Base-by-base conservation (phyloP, 352 stramenopile genomes). In the Globisporangium parvum region DNA sequence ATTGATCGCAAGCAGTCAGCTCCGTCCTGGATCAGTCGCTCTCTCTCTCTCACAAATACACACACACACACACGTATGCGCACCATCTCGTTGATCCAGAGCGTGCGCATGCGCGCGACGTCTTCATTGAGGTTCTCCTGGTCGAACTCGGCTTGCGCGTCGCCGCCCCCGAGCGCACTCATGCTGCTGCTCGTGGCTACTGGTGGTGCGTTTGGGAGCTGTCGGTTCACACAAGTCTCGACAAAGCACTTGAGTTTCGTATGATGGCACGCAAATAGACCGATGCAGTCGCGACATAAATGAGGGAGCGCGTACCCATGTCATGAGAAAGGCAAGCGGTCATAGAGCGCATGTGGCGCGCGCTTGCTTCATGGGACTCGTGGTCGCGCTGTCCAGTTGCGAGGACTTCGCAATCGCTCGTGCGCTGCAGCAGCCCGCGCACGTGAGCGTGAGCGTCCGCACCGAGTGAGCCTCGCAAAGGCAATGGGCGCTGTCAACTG, bases 71-170 rank as follows among this genome's bases (percentile, higher is more conserved):
- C 35, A 46, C 40, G 12, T 35, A n/a, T 39, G 17, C 9, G 15
- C 12, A 94, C 84, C 58, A 88, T 69, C 51, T 94, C 84, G 47
- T 94, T 94, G n/a, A 85, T 62, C 84, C 84, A 94, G 11, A 91
- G 63, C 24, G 55, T 67, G 35, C 74, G 77, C 70, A 94, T 81
- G 18, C 71, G 70, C 41, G 73, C 66, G 33, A 94, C 69, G 62
- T 94, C 84, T 51, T 94, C 84, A 55, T 94, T 94, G 20, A 94
- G 63, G 57, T 91, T 85, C 54, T 87, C 69, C 44, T 63, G 70
- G 57, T 88, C 63, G 51, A 88, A 82, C 51, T 72, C 63, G 28
- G 57, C 58, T 53, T 71, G 63, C 44, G 64, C 60, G 63, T 47
- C 45, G 49, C 48, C 18, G n/a, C 41, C 3, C 8, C 9, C 54